Evolutionary conservation across 2,329 filamentous ascomycete species (phyloP), one percentile per base, ranked within the genome.

Genomic region (Epichloe typhina): DNA sequence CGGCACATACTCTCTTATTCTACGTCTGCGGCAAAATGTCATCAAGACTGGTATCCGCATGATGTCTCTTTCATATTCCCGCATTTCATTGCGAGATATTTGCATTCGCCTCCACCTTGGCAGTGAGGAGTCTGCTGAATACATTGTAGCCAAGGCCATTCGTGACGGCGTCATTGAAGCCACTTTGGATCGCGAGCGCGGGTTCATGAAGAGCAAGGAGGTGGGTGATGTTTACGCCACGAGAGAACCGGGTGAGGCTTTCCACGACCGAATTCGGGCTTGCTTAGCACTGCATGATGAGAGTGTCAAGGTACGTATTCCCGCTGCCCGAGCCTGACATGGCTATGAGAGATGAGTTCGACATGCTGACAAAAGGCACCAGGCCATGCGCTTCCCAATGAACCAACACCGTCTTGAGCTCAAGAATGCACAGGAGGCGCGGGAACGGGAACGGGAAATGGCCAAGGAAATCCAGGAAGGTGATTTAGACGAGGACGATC

Each of bases 371-470:
- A 15, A 15, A 19, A 7, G 17, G 19, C 23, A 26, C 26, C 48
- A 91, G 87, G 91, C 93, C 26, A 98, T 98, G 93, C 83, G 93
- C 50, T 98, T 97, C 71, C 93, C 93, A 2, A 97, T 97, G 91
- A 96, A 98, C 73, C 93, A 97, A 69, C 93, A 98, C 70, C 82
- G 93, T 17, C 76, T 97, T 51, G 93, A 98, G 70, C 78, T 98
- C 51, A 97, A 96, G 79, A 97, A 95, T 62, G 93, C 93, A 0
- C 91, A 97, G 69, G 94, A 98, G 70, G 93, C 93, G n/a, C 80
- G 93, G 47, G 93, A 98, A 68, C 80, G 93, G 19, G 93, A 98
- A 74, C 80, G 93, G 17, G 93, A 98, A 71, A 82, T 98, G 76
- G 93, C 90, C 56, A 97, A 97, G 77, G 93, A 98, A 75, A 97